phyloP scores from a whole-genome alignment of 208 protist genomes.

The Trichomonas vaginalis region DNA sequence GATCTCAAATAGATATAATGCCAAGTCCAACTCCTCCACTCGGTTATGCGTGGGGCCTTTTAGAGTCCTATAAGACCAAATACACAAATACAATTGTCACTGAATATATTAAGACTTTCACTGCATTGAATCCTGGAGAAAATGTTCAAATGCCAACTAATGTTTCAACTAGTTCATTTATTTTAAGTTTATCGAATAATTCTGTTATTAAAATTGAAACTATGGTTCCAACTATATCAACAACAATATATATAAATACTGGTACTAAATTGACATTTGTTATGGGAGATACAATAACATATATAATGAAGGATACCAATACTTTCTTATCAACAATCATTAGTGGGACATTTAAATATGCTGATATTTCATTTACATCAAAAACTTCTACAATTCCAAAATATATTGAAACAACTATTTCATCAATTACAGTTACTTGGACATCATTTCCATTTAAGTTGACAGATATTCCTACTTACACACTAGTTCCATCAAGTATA shows the following conservation, averaged over 20 bases:
- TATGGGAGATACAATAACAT: background rate
- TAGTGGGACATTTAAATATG: background rate
- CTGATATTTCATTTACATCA: no score
- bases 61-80: background rate
- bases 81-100: background rate
- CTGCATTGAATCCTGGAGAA: no score
- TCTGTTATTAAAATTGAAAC: background rate
- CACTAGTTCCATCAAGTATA: background rate
- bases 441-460: background rate
- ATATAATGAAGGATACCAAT: background rate
- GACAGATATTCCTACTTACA: background rate
- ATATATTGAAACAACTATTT: background rate
- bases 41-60: background rate
- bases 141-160: background rate
- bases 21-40: background rate
- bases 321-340: background rate
- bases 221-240: background rate
- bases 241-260: background rate
- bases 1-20: background rate
- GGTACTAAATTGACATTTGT: background rate
- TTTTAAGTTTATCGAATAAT: background rate
- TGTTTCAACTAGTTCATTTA: background rate
- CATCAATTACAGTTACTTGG: background rate
- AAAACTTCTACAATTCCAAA: background rate
- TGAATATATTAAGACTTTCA: background rate